These are phyloP conservation scores for Sordariomycetes sp. DNA, from an alignment of 2,329 filamentous ascomycete species.

Conservation along the genomic window DNA sequence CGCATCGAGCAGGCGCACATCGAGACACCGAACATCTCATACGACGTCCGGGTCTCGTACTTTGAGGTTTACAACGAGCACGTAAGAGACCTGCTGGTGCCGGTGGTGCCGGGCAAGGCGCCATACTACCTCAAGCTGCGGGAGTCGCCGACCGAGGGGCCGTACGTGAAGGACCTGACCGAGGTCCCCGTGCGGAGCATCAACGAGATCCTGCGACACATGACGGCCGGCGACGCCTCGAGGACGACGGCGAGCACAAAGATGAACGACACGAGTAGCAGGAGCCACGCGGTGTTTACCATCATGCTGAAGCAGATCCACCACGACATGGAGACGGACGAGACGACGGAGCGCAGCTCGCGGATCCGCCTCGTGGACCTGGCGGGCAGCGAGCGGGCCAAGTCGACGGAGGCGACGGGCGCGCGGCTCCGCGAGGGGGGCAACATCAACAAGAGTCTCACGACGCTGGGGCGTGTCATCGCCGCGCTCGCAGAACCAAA, in stretches of 20 bases:
- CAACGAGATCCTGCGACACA: constrained; percentile 74
- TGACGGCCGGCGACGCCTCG: constrained; percentile 79
- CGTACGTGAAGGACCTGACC: constrained; percentile 92
- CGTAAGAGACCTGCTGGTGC: constrained; percentile 82
- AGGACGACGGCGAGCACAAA: constrained; percentile 88
- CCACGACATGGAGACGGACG: constrained; percentile 92
- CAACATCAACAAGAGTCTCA: constrained; percentile 98
- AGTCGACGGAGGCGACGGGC: constrained; percentile 89
- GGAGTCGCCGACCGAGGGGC: constrained; percentile 86
- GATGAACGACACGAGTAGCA: constrained; percentile 98
- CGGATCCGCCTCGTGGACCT: constrained; percentile 91
- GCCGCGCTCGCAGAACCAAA: constrained; percentile 71
- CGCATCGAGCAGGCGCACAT: constrained; percentile 67
- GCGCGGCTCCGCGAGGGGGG: constrained; percentile 83
- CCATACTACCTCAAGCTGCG: constrained; percentile 94
- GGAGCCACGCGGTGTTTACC: constrained; percentile 94
- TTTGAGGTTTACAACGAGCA: constrained; percentile 99
- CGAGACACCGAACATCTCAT: constrained; percentile 83
- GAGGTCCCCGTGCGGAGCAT: constrained; percentile 85
- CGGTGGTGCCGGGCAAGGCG: constrained; percentile 53
- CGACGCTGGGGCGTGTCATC: constrained; percentile 89
- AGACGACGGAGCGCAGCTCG: constrained; percentile 88
- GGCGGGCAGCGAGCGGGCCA: constrained; percentile 87
- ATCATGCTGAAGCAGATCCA: constrained; percentile 98
- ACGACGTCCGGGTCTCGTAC: constrained; percentile 94